A percentile compares a stretch with the other conserved stretches of the same genome.
phyloP scores from a whole-genome alignment of 306 rosid species.

The Pachyrhizus erosus region DNA sequence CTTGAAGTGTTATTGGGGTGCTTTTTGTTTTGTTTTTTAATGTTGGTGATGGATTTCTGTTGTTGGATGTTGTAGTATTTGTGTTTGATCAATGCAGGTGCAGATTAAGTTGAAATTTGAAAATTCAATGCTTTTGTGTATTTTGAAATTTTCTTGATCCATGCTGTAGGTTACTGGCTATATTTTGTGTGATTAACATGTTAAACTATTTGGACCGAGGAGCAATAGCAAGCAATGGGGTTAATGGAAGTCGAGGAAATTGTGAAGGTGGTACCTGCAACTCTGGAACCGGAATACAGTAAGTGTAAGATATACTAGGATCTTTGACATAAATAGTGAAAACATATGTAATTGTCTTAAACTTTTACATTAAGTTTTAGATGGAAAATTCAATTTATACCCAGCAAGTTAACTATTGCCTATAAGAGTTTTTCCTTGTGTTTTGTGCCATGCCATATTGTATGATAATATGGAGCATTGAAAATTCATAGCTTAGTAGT shows the following conservation, averaged over 20 bases:
- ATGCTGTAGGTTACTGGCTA: conserved; percentile 68
- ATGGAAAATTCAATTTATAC: conserved; percentile 6
- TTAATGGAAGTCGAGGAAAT: conserved; percentile 78
- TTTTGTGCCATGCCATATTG: conserved; percentile 10
- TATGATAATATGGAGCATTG: not conserved
- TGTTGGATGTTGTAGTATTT: conserved; percentile 6
- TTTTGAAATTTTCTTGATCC: conserved; percentile 13
- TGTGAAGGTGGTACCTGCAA: conserved; percentile 74
- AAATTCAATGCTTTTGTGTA: conserved; percentile 20
- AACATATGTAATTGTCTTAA: not conserved
- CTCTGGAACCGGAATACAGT: conserved; percentile 87
- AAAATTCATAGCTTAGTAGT: not conserved
- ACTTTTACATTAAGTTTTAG: not conserved
- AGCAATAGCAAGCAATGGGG: conserved; percentile 96
- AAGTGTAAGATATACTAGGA: conserved; percentile 48
- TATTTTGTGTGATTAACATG: conserved; percentile 81
- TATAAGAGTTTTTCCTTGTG: conserved; percentile 31
- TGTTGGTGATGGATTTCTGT: not conserved
- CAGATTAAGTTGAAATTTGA: conserved; percentile 8
- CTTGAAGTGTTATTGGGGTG: not conserved
- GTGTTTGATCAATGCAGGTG: conserved; percentile 22
- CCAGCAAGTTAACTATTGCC: not conserved
- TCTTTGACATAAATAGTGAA: conserved; percentile 20
- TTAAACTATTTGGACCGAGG: conserved; percentile 94
- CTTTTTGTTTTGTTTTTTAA: not conserved